Evolutionary conservation across 768 basidiomycete genomes (phyloP).

Genomic region (Rhizopogon rudus): DNA sequence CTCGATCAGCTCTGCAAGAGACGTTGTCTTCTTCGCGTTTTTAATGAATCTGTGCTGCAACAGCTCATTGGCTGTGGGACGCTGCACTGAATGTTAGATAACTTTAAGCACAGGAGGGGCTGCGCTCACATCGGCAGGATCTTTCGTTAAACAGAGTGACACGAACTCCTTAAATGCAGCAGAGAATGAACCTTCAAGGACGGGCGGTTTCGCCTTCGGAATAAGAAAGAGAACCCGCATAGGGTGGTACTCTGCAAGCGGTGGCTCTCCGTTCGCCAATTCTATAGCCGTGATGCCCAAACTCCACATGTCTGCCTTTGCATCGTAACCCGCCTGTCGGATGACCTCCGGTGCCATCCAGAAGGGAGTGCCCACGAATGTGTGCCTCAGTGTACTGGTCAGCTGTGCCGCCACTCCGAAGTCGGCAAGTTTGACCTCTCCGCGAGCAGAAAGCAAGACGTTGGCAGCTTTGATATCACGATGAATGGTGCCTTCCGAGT

Average conservation of each 20-base stretch:
- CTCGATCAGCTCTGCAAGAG: constrained; percentile 84
- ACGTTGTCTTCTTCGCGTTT: constrained; percentile 74
- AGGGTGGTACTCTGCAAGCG: constrained; percentile 94
- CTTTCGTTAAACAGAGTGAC: constrained; percentile 85
- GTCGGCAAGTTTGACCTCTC: constrained; percentile 96
- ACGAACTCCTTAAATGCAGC: constrained; percentile 92
- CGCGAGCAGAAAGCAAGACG: constrained; percentile 82
- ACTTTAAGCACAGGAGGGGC: not conserved
- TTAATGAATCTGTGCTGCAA: constrained; percentile 93
- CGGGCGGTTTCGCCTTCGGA: constrained; percentile 92
- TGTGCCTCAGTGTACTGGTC: constrained; percentile 90
- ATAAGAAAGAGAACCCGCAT: constrained; percentile 99
- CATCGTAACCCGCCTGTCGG: constrained; percentile 93
- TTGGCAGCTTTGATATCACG: constrained; percentile 99
- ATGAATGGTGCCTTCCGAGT: constrained; percentile 93
- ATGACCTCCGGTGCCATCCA: constrained; percentile 99
- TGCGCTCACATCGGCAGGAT: constrained; percentile 63
- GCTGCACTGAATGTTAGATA: constrained; percentile 40
- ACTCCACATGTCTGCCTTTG: constrained; percentile 97
- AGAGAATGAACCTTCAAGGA: constrained; percentile 83
- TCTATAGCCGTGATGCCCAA: constrained; percentile 97
- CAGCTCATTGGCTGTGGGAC: constrained; percentile 87
- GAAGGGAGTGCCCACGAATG: constrained; percentile 95
- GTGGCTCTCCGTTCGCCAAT: constrained; percentile 97
- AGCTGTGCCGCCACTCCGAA: constrained; percentile 98